phyloP scores from a whole-genome alignment of 352 stramenopile species.

The Phytophthora sp. region DNA sequence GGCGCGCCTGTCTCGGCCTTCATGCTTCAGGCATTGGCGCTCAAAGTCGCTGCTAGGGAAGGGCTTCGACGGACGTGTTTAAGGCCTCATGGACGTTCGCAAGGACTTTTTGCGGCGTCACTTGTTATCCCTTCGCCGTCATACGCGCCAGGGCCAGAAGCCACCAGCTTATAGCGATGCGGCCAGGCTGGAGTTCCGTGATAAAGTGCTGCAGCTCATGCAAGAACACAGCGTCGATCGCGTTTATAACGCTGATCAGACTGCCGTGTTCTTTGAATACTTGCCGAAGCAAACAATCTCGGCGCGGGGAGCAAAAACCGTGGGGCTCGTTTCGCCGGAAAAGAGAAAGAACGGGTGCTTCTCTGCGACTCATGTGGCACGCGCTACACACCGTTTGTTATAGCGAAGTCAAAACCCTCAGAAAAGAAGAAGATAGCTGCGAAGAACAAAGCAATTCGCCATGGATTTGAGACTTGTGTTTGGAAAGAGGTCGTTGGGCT shows the following conservation, averaged over 20 bases:
- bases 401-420: constrained; percentile 19
- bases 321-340: constrained; percentile 27
- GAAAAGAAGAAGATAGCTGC: neutral
- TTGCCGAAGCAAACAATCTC: constrained; percentile 36
- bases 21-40: constrained; percentile 30
- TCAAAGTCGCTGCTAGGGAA: constrained; percentile 13
- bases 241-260: constrained; percentile 43
- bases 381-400: constrained; percentile 20
- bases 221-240: constrained; percentile 9
- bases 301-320: constrained; percentile 19
- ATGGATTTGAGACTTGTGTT: constrained; percentile 33
- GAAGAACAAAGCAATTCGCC: neutral
- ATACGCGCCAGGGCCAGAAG: constrained; percentile 13
- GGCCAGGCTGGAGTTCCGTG: neutral
- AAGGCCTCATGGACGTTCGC: constrained; percentile 6
- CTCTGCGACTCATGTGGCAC: constrained; percentile 34
- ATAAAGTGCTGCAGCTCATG: constrained; percentile 12
- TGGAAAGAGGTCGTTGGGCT: constrained; percentile 28
- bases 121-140: constrained; percentile 16
- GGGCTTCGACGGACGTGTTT: constrained; percentile 4
- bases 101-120: constrained; percentile 25
- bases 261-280: constrained; percentile 49
- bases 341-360: constrained; percentile 31
- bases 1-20: constrained; percentile 26
- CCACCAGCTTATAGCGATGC: constrained; percentile 3